Conservation (phyloP, 2,329 filamentous ascomycete genomes). For the Phaeomoniella chlamydospora region DNA sequence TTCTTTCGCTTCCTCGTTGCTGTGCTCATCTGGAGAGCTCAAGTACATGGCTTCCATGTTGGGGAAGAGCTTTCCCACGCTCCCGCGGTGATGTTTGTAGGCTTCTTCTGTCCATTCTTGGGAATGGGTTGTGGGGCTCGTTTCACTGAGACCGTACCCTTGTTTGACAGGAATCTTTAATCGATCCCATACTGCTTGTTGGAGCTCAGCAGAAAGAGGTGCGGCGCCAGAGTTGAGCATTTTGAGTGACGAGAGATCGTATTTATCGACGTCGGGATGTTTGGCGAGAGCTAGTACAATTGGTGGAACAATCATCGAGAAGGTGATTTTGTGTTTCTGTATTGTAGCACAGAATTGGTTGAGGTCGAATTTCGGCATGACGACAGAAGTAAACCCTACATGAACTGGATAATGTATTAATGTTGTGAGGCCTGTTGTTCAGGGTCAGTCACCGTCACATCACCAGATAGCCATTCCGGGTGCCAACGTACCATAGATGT, state of each 20-base stretch:
- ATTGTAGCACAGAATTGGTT: slow-evolving; percentile 64
- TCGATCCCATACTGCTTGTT: slow-evolving; percentile 58
- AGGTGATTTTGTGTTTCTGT: slow-evolving; percentile 61
- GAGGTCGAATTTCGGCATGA: slow-evolving; percentile 71
- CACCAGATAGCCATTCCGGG: too few species aligned
- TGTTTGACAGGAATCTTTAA: slow-evolving; percentile 76
- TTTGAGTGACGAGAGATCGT: slow-evolving; percentile 63
- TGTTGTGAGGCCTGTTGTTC: slow-evolving; percentile 55
- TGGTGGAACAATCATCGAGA: slow-evolving; percentile 70
- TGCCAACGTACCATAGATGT: slow-evolving; percentile 72
- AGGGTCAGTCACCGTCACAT: too few species aligned
- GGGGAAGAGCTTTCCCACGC: slow-evolving; percentile 62
- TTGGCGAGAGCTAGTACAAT: slow-evolving; percentile 71
- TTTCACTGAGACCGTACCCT: slow-evolving; percentile 83
- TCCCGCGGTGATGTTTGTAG: slow-evolving; percentile 64
- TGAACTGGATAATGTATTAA: slow-evolving; percentile 56
- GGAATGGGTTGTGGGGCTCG: slow-evolving; percentile 61
- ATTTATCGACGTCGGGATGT: slow-evolving; percentile 61
- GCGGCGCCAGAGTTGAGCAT: slow-evolving; percentile 84
- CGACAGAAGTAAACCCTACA: slow-evolving; percentile 49
- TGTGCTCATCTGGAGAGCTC: slow-evolving; percentile 23
- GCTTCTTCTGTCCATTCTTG: slow-evolving; percentile 53
- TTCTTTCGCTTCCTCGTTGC: slow-evolving; percentile 31
- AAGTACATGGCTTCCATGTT: slow-evolving; percentile 60
- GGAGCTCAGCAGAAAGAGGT: slow-evolving; percentile 66